Evolutionary conservation across 2,329 filamentous ascomycete genomes (phyloP), one percentile per base, ranked within the genome.

Genomic region (Rosellinia necatrix): DNA sequence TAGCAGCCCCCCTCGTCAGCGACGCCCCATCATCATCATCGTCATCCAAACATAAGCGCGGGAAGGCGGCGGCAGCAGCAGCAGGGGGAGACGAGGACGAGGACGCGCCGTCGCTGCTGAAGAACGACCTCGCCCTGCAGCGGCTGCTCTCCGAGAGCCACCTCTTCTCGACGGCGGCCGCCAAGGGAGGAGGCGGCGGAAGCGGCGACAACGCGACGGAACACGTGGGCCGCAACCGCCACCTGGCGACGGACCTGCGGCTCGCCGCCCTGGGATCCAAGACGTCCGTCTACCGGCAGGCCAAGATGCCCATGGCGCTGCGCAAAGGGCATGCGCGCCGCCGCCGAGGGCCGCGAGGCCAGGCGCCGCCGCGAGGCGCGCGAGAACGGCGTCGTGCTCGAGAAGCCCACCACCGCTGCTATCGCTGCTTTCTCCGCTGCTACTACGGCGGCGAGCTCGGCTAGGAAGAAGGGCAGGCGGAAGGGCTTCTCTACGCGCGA

Each of bases 101-200:
- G 68, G 83, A 88, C 68, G 81, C 81, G 48, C 80, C 80, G 61
- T 82, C 82, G 9, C 89, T 96, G 59, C 81, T 97, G 15, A 92
- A 92, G 71, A 92, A 97, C 72, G 94, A 97, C 72, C 85, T 96
- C 50, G 92, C 91, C 34, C 85, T 99, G 12, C 93, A 97, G 72
- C 88, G 92, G 42, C 85, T 99, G 35, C 85, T 99, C 55, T 83
- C 88, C 64, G 94, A 99, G 79, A 76, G 81, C 3, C 79, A 81
- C 40, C 78, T 72, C 57, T 69, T 71, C 59, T 66, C 71, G 40
- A 78, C 82, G 19, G 69, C 72, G 12, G 68, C 73, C 3, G 42
- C 42, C 35, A 53, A 53, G 29, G 24, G 50, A 19, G 42, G 59
- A 47, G 63, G 70, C 38, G 70, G 74, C 15, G 66, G 75, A 41